Percentiles rank a stretch among this genome's conserved stretches.
These are phyloP conservation scores for Hagleromyces aurorensis DNA, from an alignment of 805 yeast genomes.

Conservation along the genomic window DNA sequence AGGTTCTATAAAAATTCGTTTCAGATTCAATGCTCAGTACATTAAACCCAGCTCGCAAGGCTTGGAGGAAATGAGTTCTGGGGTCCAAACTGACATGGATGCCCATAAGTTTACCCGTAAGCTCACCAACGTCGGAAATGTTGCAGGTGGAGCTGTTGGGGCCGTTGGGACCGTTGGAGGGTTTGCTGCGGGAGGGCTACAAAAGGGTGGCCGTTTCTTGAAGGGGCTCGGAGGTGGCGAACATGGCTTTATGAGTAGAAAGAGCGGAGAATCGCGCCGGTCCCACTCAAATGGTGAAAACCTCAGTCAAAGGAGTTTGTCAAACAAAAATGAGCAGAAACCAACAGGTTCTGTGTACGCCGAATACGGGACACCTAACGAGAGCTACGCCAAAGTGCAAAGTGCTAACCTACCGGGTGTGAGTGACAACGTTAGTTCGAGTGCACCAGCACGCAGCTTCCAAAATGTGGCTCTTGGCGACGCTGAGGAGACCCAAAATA, in stretches of 20 bases:
- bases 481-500: slow-evolving; percentile 2
- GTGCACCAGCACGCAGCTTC: no score
- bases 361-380: no score
- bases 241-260: slow-evolving; percentile 6
- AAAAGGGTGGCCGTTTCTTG: slow-evolving; percentile 36
- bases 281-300: no score
- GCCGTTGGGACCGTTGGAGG: slow-evolving; percentile 24
- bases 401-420: no score
- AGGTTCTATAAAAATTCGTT: slow-evolving; percentile 50
- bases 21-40: slow-evolving; percentile 56
- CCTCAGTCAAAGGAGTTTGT: no score
- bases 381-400: no score
- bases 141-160: slow-evolving; percentile 6
- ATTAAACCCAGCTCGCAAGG: slow-evolving; percentile 46
- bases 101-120: slow-evolving; percentile 36
- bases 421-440: no score
- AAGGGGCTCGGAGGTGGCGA: slow-evolving; percentile 29
- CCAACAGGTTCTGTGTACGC: no score
- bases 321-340: no score
- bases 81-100: slow-evolving; percentile 36
- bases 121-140: no score
- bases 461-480: no score
- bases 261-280: slow-evolving; percentile 1
- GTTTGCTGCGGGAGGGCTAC: slow-evolving; percentile 39
- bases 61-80: slow-evolving; percentile 16